Evolutionary conservation across 2,329 filamentous ascomycete genomes (phyloP).

Genomic region (Chaetoscypha palmicola): DNA sequence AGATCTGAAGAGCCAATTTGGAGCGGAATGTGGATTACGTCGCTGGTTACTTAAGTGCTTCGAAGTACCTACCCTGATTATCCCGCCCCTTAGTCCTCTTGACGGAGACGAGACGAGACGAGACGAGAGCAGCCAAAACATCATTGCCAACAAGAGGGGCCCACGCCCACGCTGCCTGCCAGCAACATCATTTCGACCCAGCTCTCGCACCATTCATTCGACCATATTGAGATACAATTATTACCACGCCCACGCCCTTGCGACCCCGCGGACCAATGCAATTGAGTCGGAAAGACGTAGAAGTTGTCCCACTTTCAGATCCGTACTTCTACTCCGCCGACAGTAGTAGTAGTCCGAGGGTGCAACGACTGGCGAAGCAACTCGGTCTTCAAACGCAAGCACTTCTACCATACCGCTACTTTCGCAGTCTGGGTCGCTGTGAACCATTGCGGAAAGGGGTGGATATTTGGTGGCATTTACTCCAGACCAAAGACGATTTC

Average conservation of each 20-base stretch:
- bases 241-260: not conserved
- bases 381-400: too few relatives aligned
- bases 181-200: not conserved
- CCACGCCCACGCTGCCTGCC: not conserved
- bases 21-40: not conserved
- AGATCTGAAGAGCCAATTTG: not conserved
- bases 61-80: not conserved
- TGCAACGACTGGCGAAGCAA: too few relatives aligned
- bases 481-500: too few relatives aligned
- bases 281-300: not conserved
- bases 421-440: too few relatives aligned
- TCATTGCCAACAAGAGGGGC: conserved; percentile 2
- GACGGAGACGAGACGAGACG: too few relatives aligned
- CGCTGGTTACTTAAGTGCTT: not conserved
- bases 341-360: too few relatives aligned
- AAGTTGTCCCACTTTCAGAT: not conserved
- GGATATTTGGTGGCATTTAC: too few relatives aligned
- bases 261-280: not conserved
- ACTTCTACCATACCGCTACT: too few relatives aligned
- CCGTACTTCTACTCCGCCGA: too few relatives aligned
- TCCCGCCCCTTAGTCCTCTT: conserved; percentile 2
- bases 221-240: conserved; percentile 1
- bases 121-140: not conserved
- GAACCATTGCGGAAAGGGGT: too few relatives aligned
- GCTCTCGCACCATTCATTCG: not conserved